phyloP scores from a whole-genome alignment of 2,329 filamentous ascomycete genomes.

The Dactylellina sp. region DNA sequence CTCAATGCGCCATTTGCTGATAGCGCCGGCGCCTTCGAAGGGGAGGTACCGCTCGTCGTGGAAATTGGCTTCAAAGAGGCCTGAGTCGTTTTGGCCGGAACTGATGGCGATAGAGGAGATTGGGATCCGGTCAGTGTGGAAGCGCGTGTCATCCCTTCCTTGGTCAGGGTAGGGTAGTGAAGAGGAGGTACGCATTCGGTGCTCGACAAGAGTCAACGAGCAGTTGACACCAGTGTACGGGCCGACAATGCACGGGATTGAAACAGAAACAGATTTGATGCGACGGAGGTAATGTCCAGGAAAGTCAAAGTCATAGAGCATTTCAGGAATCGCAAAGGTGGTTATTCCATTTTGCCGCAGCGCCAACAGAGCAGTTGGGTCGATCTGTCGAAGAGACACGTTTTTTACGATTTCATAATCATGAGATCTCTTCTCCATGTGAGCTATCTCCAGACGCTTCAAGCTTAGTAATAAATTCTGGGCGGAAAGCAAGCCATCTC shows the following conservation, averaged over 20 bases:
- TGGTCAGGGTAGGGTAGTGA: no score
- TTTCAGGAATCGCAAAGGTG: constrained; percentile 62
- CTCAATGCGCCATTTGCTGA: constrained; percentile 62
- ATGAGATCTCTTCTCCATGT: constrained; percentile 57
- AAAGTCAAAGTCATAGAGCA: constrained; percentile 64
- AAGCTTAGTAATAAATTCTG: constrained; percentile 60
- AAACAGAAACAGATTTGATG: constrained; percentile 62
- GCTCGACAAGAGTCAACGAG: constrained; percentile 59
- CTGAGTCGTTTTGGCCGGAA: constrained; percentile 61
- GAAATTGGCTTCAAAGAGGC: constrained; percentile 63
- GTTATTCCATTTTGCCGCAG: constrained; percentile 58
- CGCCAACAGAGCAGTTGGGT: constrained; percentile 60
- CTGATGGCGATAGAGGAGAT: constrained; percentile 61
- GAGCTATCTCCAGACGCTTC: constrained; percentile 60
- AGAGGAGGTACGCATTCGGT: no score
- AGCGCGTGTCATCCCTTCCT: constrained; percentile 31
- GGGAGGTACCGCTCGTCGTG: constrained; percentile 62
- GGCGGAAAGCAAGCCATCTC: constrained; percentile 62
- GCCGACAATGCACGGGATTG: constrained; percentile 62
- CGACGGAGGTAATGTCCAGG: constrained; percentile 65
- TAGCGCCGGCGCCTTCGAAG: constrained; percentile 64
- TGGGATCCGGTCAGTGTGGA: constrained; percentile 59
- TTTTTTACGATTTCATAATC: constrained; percentile 62
- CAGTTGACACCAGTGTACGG: constrained; percentile 61
- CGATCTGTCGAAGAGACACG: constrained; percentile 62